Conservation (phyloP, 2,329 filamentous ascomycete species). For the Sarocladiaceae sp. region DNA sequence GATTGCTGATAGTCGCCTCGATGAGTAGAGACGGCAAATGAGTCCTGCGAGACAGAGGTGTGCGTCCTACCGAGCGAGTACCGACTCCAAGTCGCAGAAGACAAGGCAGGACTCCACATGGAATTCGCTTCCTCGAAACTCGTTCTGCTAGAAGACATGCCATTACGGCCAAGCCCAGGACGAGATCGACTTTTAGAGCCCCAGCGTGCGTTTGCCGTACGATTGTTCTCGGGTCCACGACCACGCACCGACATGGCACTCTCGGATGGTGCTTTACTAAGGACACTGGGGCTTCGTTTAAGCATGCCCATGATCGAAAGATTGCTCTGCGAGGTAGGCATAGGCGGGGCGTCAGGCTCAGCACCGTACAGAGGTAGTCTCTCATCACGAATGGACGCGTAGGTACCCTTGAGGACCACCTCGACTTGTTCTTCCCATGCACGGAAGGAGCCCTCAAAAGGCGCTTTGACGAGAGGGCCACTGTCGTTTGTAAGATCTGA, state of each 20-base stretch:
- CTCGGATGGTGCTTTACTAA: slow-evolving; percentile 91
- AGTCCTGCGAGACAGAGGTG: slow-evolving; percentile 88
- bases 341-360: slow-evolving; percentile 35
- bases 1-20: slow-evolving; percentile 87
- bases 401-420: slow-evolving; percentile 85
- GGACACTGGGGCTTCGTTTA: slow-evolving; percentile 79
- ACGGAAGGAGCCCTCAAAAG: slow-evolving; percentile 67
- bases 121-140: slow-evolving; percentile 89
- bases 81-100: slow-evolving; percentile 94
- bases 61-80: slow-evolving; percentile 87
- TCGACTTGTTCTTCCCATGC: slow-evolving; percentile 89
- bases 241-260: slow-evolving; percentile 61
- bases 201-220: slow-evolving; percentile 61
- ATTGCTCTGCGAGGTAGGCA: slow-evolving; percentile 43
- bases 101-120: slow-evolving; percentile 77
- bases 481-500: slow-evolving; percentile 68
- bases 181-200: slow-evolving; percentile 80
- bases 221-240: slow-evolving; percentile 54
- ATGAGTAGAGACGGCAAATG: slow-evolving; percentile 70
- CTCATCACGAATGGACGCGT: slow-evolving; percentile 79
- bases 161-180: slow-evolving; percentile 65
- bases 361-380: slow-evolving; percentile 81
- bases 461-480: slow-evolving; percentile 70
- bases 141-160: slow-evolving; percentile 83
- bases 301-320: slow-evolving; percentile 72